A percentile compares a stretch with the other conserved stretches of the same genome.
These are phyloP conservation scores for Phytophthora multivora DNA, from an alignment of 352 stramenopile species.

Conservation along the genomic window DNA sequence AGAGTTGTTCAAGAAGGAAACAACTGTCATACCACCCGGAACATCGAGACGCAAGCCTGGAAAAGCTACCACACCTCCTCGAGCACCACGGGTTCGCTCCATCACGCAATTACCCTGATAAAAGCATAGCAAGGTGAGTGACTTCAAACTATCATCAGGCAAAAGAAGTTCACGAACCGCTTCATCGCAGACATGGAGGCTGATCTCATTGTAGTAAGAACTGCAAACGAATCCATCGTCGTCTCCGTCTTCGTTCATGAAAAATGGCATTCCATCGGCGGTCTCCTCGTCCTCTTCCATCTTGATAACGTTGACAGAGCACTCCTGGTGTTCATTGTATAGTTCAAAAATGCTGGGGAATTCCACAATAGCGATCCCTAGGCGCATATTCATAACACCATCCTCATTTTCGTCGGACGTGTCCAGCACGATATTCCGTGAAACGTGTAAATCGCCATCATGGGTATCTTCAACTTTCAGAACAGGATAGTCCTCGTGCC, in stretches of 20 bases:
- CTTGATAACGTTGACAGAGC: conserved; percentile 66
- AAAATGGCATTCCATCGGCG: conserved; percentile 60
- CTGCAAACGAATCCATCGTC: conserved; percentile 66
- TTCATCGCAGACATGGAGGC: conserved; percentile 57
- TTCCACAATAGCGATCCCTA: conserved; percentile 67
- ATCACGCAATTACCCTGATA: conserved; percentile 61
- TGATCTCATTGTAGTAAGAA: conserved; percentile 72
- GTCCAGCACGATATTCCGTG: conserved; percentile 70
- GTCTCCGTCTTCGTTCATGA: conserved; percentile 70
- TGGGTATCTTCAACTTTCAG: conserved; percentile 55
- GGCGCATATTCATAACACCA: conserved; percentile 62
- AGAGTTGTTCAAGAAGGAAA: background rate
- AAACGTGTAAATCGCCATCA: conserved; percentile 55
- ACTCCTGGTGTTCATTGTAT: conserved; percentile 76
- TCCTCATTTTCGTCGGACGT: conserved; percentile 72
- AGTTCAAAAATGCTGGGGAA: conserved; percentile 74
- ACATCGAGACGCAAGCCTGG: conserved; percentile 66
- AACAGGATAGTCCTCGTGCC: conserved; percentile 43
- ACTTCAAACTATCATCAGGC: background rate
- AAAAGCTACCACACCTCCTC: conserved; percentile 61
- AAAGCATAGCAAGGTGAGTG: background rate
- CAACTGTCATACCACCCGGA: conserved; percentile 48
- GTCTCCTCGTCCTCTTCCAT: conserved; percentile 83
- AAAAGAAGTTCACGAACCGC: conserved; percentile 36
- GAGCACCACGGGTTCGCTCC: conserved; percentile 52